Evolutionary conservation across 345 rosid genomes (phyloP).

Genomic region (Rhizophora apiculata): DNA sequence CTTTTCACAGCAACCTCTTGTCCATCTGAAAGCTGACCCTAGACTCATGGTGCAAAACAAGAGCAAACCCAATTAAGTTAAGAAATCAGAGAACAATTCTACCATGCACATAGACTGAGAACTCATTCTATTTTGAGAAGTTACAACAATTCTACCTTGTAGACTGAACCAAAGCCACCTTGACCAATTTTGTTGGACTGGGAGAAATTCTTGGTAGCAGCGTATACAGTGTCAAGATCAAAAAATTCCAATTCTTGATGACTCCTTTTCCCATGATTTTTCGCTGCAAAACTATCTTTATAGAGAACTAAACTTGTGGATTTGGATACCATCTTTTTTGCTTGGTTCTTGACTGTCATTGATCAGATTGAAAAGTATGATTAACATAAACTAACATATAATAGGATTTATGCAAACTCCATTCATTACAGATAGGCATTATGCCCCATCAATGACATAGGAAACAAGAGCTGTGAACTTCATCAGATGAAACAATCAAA

Average conservation of each 20-base stretch:
- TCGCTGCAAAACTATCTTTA: too few relatives aligned
- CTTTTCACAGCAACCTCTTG: constrained; percentile 75
- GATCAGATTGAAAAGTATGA: background rate
- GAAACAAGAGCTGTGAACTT: too few relatives aligned
- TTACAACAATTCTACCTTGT: too few relatives aligned
- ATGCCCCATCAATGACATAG: background rate
- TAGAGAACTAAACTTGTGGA: too few relatives aligned
- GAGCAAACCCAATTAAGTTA: background rate
- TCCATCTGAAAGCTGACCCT: constrained; percentile 27
- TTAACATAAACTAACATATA: background rate
- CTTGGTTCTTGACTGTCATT: background rate
- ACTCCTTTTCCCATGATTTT: too few relatives aligned
- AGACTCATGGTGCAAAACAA: background rate
- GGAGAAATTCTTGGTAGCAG: constrained; percentile 20
- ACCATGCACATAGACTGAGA: background rate
- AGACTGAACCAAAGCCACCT: too few relatives aligned
- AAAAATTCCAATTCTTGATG: too few relatives aligned
- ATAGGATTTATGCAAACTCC: background rate
- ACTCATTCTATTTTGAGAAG: background rate
- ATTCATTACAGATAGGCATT: background rate
- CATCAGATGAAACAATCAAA: background rate
- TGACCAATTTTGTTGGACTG: too few relatives aligned
- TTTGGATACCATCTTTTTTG: background rate
- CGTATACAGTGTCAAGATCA: constrained; percentile 3
- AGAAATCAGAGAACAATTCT: background rate